Evolutionary conservation across 306 rosid genomes (phyloP).

Genomic region (Gynostemma pentaphyllum): DNA sequence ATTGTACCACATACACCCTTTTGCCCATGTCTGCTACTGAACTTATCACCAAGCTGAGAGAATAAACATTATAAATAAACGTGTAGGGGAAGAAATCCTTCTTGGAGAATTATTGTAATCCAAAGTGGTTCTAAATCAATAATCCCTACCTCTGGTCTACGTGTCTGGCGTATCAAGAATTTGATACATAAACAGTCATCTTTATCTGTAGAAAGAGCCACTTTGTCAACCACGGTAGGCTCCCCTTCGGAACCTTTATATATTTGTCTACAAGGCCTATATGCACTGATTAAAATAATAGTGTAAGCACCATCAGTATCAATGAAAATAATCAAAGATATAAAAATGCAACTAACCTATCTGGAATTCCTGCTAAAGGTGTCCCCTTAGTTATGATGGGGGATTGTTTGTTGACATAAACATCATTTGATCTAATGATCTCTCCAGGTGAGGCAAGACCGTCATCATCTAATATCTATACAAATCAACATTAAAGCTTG

Average conservation of each 20-base stretch:
- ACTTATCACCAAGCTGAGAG: conserved; percentile 80
- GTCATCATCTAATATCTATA: conserved; percentile 76
- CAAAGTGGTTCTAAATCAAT: conserved; percentile 11
- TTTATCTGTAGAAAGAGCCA: conserved; percentile 64
- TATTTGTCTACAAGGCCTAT: conserved; percentile 23
- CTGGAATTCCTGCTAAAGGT: conserved; percentile 27
- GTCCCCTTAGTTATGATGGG: conserved; percentile 37
- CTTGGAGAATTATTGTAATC: background rate
- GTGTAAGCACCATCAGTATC: conserved; percentile 4
- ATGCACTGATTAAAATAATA: conserved; percentile 41
- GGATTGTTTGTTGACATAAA: conserved; percentile 57
- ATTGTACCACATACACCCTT: conserved; percentile 97
- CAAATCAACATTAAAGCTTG: background rate
- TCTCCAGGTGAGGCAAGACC: conserved; percentile 95
- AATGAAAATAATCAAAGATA: background rate
- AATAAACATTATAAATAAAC: conserved; percentile 14
- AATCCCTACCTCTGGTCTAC: conserved; percentile 79
- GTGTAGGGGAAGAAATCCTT: background rate
- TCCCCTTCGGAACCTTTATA: conserved; percentile 71
- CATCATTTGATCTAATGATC: conserved; percentile 50
- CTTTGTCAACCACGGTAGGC: conserved; percentile 71
- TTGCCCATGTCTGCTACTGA: conserved; percentile 99
- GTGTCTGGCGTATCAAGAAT: conserved; percentile 68
- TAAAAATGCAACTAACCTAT: conserved; percentile 30
- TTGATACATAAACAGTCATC: conserved; percentile 60